phyloP scores from a whole-genome alignment of 78 protist species.

The Isochrysis galbana region DNA sequence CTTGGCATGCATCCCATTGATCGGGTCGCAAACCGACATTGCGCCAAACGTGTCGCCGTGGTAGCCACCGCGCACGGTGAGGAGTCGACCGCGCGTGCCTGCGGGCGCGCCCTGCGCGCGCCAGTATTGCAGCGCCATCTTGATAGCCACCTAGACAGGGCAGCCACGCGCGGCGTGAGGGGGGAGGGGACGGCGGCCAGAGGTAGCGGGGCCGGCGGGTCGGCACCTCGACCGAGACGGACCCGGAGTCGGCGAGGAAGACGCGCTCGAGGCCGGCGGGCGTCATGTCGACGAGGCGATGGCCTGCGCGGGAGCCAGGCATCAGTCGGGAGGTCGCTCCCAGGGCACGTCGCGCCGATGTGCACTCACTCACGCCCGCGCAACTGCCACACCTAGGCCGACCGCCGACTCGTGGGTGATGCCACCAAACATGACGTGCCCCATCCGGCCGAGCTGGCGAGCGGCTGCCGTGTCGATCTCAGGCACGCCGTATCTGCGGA shows the following conservation, averaged over 20 bases:
- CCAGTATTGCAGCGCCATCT: constrained; percentile 52
- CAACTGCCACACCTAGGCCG: no score
- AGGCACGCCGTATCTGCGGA: constrained; percentile 23
- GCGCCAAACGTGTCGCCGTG: constrained; percentile 67
- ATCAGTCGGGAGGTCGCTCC: no score
- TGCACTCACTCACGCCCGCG: no score
- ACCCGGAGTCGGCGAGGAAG: constrained; percentile 51
- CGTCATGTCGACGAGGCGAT: background rate
- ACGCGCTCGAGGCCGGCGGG: constrained; percentile 34
- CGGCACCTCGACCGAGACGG: constrained; percentile 43
- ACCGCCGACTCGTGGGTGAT: constrained; percentile 32
- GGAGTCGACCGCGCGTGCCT: background rate
- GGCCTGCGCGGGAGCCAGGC: no score
- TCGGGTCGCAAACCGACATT: constrained; percentile 56
- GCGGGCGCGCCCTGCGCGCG: constrained; percentile 11
- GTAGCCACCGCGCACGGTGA: constrained; percentile 34
- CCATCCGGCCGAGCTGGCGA: background rate
- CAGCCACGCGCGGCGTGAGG: no score
- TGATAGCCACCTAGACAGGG: constrained; percentile 45
- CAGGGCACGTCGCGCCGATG: no score
- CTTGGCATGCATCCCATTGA: constrained; percentile 45
- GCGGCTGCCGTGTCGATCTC: constrained; percentile 4
- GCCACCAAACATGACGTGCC: constrained; percentile 51
- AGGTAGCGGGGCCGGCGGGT: no score
- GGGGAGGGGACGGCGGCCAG: no score